These are phyloP conservation scores for Suillus subalutaceus DNA, from an alignment of 768 basidiomycete genomes.

Conservation along the genomic window DNA sequence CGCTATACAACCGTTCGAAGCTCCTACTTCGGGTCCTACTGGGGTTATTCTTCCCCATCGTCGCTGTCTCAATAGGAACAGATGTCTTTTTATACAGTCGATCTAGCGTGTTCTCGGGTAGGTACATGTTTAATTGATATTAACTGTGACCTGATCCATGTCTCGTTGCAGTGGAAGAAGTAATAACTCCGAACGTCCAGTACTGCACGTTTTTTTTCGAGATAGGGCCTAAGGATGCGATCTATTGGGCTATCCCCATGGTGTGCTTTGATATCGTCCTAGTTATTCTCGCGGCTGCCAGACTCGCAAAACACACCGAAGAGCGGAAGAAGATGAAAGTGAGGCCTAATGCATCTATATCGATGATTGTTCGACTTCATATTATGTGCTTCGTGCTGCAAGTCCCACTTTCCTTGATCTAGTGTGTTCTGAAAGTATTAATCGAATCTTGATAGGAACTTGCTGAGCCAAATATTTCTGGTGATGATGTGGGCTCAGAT, in stretches of 20 bases:
- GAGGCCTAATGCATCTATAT: background rate
- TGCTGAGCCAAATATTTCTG: conserved; percentile 1
- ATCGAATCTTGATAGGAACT: background rate
- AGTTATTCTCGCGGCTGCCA: background rate
- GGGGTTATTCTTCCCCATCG: background rate
- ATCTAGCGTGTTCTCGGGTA: background rate
- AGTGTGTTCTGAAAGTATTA: background rate
- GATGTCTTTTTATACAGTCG: conserved; percentile 1
- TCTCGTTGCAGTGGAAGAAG: background rate
- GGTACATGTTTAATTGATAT: background rate
- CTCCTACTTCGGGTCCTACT: background rate
- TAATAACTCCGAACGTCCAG: background rate
- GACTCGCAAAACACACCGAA: background rate
- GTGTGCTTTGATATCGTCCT: background rate
- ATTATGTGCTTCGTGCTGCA: background rate
- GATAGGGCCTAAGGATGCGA: no score
- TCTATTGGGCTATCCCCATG: background rate
- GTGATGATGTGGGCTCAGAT: background rate
- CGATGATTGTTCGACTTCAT: background rate
- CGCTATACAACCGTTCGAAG: background rate
- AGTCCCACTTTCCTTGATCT: background rate
- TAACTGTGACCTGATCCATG: background rate
- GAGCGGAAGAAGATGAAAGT: background rate
- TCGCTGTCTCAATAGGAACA: background rate
- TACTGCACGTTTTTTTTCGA: background rate